Evolutionary conservation across 139 green algal genomes (phyloP).

Genomic region (Coelastrella sp.): DNA sequence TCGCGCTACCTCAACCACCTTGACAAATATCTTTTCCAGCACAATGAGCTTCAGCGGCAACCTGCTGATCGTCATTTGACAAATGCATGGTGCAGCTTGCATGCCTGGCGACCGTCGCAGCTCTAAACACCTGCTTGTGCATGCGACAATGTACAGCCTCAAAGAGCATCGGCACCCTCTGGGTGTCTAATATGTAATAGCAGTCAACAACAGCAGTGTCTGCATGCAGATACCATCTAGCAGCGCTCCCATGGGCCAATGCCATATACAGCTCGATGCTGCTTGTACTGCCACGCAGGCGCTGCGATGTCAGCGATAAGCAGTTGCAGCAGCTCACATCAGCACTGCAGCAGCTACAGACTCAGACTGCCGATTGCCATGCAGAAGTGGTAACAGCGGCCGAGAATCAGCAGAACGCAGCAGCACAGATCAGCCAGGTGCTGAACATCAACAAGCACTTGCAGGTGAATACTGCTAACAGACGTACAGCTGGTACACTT

Average conservation of each 20-base stretch:
- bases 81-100: no score
- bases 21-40: no score
- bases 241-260: not conserved
- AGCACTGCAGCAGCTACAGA: not conserved
- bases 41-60: no score
- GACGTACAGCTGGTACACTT: not conserved
- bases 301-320: not conserved
- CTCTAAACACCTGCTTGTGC: no score
- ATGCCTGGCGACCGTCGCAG: no score
- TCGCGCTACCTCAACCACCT: not conserved
- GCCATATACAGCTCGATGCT: not conserved
- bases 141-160: no score
- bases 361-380: not conserved
- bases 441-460: conserved; percentile 25
- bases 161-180: not conserved
- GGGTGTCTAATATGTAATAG: not conserved
- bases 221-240: no score
- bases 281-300: not conserved
- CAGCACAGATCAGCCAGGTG: conserved; percentile 20
- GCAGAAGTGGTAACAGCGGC: not conserved
- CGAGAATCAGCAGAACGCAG: conserved; percentile 13
- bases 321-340: not conserved
- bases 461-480: conserved; percentile 5
- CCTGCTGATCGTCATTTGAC: no score
- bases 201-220: no score